A percentile compares a stretch with the other conserved stretches of the same genome.
phyloP scores from a whole-genome alignment of 331 rosid species.

The Saraca asoca region DNA sequence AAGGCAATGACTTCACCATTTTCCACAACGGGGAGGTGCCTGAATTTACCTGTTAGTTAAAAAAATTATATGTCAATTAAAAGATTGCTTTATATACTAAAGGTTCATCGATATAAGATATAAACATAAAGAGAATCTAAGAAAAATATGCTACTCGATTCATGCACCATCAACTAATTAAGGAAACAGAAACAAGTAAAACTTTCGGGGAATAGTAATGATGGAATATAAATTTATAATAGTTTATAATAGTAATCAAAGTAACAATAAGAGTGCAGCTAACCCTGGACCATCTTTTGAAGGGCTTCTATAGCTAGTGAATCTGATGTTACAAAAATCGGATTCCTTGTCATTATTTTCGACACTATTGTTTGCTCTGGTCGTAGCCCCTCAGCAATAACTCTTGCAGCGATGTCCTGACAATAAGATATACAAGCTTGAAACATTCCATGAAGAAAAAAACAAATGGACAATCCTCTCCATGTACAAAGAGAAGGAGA shows the following conservation, averaged over 20 bases:
- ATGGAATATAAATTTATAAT: no score
- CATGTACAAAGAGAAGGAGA: background rate
- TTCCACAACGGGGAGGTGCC: conserved; percentile 98
- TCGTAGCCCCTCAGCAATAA: conserved; percentile 86
- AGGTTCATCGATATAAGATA: conserved; percentile 14
- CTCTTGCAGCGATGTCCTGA: conserved; percentile 82
- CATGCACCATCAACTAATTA: conserved; percentile 15
- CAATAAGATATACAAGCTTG: conserved; percentile 33
- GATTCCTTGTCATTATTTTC: conserved; percentile 88
- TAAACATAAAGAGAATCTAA: conserved; percentile 4
- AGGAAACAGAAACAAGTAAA: conserved; percentile 12
- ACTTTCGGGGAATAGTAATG: background rate
- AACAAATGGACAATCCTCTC: background rate
- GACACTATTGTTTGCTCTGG: conserved; percentile 85
- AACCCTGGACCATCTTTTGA: conserved; percentile 93
- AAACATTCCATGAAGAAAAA: conserved; percentile 14
- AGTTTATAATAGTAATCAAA: background rate
- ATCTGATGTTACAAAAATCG: conserved; percentile 80
- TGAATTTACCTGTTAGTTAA: conserved; percentile 72
- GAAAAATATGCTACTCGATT: conserved; percentile 19
- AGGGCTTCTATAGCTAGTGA: conserved; percentile 86
- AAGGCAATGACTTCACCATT: conserved; percentile 95
- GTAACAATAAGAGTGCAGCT: conserved; percentile 33
- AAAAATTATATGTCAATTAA: conserved; percentile 2
- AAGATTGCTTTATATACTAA: conserved; percentile 6